Evolutionary conservation across 495 filamentous ascomycete species (phyloP), one percentile per base, ranked within the genome.

Genomic region (Acidomyces sp.): DNA sequence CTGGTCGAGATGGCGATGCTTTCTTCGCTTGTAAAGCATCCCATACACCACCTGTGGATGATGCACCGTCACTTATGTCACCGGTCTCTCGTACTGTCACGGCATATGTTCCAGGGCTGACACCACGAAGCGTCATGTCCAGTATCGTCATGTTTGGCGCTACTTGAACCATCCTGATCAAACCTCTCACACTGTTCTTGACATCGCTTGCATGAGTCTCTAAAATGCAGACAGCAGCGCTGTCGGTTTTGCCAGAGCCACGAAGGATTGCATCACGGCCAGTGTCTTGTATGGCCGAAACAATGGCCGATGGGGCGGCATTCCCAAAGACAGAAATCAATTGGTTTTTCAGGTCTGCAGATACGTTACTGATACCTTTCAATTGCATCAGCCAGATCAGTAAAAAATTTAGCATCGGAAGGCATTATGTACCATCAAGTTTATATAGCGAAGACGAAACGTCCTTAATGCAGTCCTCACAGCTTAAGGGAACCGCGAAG

Each of bases 211-310:
- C 3, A 61, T 92, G 88, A 20, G 85, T 93, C 65, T 97, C 88
- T 46, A 96, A 78, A 56, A 97, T 96, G 60, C 85, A 92, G 24
- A 97, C 90, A 24, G 90, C 90, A 17, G 88, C 86, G 88, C 84
- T 82, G 56, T 95, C 77, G 48, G 85, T 74, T 34, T 70, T 69
- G 33, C 90, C 90, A 34, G 80, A 85, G 20, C 90, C 90, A 45
- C 90, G 80, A 37, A 97, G 67, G 55, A 97, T 94, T 32, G 90
- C 90, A 70, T 94, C 85, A 24, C 86, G 74, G 34, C 90, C 90
- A 0, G 88, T 95, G 18, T 67, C 65, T 62, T 96, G 80, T 49
- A 97, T 95, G 4, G 87, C 78, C 32, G 75, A 60, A 6, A 94
- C 85, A 39, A 97, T 93, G 17, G 77, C 73, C 33, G 87, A 94